Conservation (phyloP, 2,329 filamentous ascomycete species). For the Exophiala dermatitidis region DNA sequence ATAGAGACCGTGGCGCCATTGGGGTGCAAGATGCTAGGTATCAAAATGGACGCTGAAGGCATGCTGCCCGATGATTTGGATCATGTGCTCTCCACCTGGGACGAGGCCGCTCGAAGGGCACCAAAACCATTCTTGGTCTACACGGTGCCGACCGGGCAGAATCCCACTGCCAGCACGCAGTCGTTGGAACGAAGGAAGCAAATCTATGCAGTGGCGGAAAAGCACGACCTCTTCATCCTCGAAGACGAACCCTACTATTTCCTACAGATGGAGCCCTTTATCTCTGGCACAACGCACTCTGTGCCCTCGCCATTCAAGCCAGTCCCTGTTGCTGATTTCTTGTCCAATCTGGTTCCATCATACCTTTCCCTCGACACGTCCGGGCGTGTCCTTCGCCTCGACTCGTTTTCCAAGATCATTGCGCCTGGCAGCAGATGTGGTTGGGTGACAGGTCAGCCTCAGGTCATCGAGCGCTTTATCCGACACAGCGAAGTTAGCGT, state of each 20-base stretch:
- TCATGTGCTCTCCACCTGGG: conserved; percentile 58
- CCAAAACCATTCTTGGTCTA: conserved; percentile 63
- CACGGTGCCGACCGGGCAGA: conserved; percentile 74
- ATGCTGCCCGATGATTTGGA: conserved; percentile 58
- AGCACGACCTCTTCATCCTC: conserved; percentile 78
- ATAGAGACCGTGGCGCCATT: conserved; percentile 59
- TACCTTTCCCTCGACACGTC: conserved; percentile 75
- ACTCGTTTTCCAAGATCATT: conserved; percentile 89
- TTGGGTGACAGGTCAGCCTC: conserved; percentile 82
- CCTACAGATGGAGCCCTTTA: conserved; percentile 73
- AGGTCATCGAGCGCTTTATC: conserved; percentile 74
- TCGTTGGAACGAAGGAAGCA: conserved; percentile 58
- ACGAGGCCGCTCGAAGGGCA: conserved; percentile 48
- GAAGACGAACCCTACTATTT: conserved; percentile 97
- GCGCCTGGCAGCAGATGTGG: conserved; percentile 73
- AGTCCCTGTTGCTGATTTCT: conserved; percentile 58
- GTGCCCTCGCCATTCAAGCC: conserved; percentile 47
- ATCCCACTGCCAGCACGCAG: conserved; percentile 83
- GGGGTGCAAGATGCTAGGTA: conserved; percentile 53
- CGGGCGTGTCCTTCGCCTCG: conserved; percentile 80
- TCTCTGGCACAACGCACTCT: conserved; percentile 34
- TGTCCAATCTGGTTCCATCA: conserved; percentile 64
- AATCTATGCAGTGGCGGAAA: conserved; percentile 70
- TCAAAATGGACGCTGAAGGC: conserved; percentile 61
- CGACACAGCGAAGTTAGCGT: conserved; percentile 76